These are phyloP conservation scores for Clonostachys chloroleuca DNA, from an alignment of 2,329 filamentous ascomycete genomes.

Conservation along the genomic window DNA sequence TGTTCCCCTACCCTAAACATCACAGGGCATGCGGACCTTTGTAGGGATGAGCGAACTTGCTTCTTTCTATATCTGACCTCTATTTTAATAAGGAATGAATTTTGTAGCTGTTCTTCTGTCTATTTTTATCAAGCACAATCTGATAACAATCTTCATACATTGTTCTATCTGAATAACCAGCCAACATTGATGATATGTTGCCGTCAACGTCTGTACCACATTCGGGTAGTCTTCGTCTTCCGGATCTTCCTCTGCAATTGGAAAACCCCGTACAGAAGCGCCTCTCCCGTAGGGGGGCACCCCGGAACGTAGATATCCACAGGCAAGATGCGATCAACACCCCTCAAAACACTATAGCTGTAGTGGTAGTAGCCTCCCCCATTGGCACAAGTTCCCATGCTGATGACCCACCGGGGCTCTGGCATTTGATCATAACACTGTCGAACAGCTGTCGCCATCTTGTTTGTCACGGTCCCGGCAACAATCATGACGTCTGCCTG, in stretches of 20 bases:
- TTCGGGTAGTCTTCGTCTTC: conserved; percentile 35
- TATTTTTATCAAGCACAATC: no score
- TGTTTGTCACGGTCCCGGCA: conserved; percentile 63
- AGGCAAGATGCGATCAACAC: conserved; percentile 61
- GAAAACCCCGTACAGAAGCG: conserved; percentile 53
- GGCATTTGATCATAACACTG: conserved; percentile 67
- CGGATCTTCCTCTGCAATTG: conserved; percentile 69
- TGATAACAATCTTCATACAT: no score
- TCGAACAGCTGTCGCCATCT: conserved; percentile 61
- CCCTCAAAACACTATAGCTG: conserved; percentile 62
- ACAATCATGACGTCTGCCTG: conserved; percentile 65
- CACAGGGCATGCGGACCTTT: no score
- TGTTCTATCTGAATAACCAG: no score
- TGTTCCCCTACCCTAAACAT: no score
- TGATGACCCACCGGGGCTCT: conserved; percentile 59
- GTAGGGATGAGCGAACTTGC: no score
- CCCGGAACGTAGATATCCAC: conserved; percentile 67
- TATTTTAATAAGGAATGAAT: no score
- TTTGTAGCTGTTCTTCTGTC: no score
- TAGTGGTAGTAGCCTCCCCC: conserved; percentile 73
- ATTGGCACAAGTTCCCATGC: conserved; percentile 69
- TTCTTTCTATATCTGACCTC: no score
- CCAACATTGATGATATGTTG: no score
- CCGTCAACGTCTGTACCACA: conserved; percentile 36
- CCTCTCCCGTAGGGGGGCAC: conserved; percentile 47